A percentile compares a stretch with the other conserved stretches of the same genome.
phyloP scores from a whole-genome alignment of 2,329 filamentous ascomycete species.

The Amesomyces nigricolor region DNA sequence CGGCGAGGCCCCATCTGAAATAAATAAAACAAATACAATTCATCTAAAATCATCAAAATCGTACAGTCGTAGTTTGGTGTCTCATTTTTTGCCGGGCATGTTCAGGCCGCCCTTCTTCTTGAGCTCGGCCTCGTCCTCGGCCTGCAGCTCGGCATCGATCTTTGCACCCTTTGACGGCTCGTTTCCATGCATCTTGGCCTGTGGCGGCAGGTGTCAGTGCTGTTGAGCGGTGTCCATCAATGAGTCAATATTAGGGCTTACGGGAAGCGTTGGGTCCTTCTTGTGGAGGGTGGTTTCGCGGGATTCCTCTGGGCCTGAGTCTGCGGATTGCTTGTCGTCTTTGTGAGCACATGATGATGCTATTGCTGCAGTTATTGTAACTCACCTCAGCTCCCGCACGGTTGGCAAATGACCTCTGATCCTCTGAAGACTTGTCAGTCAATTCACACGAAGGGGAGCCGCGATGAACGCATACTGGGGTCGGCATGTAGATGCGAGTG shows the following conservation, averaged over 20 bases:
- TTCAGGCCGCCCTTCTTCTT: constrained; percentile 47
- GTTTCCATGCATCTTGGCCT: constrained; percentile 65
- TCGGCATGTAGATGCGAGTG: constrained; percentile 65
- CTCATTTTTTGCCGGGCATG: constrained; percentile 17
- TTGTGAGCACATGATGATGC: background rate
- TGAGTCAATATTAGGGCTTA: constrained; percentile 32
- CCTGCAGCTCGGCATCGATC: constrained; percentile 62
- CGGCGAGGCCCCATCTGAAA: background rate
- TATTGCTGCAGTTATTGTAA: too few species aligned
- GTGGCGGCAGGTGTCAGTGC: background rate
- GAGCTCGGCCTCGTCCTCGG: constrained; percentile 61
- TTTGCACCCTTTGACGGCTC: constrained; percentile 67
- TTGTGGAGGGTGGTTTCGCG: constrained; percentile 42
- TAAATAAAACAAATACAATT: too few species aligned
- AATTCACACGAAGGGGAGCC: background rate
- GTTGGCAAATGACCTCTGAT: constrained; percentile 66
- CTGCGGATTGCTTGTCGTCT: constrained; percentile 19
- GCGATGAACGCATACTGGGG: constrained; percentile 51
- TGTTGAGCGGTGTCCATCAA: too few species aligned
- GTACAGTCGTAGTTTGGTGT: background rate
- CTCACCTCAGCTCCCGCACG: constrained; percentile 57
- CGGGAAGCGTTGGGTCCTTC: constrained; percentile 56
- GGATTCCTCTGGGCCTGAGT: constrained; percentile 30
- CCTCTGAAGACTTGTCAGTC: constrained; percentile 45
- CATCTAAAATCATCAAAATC: too few species aligned